Base-by-base conservation (phyloP, 1,284 basidiomycete species). In the Apiotrichum sp. region DNA sequence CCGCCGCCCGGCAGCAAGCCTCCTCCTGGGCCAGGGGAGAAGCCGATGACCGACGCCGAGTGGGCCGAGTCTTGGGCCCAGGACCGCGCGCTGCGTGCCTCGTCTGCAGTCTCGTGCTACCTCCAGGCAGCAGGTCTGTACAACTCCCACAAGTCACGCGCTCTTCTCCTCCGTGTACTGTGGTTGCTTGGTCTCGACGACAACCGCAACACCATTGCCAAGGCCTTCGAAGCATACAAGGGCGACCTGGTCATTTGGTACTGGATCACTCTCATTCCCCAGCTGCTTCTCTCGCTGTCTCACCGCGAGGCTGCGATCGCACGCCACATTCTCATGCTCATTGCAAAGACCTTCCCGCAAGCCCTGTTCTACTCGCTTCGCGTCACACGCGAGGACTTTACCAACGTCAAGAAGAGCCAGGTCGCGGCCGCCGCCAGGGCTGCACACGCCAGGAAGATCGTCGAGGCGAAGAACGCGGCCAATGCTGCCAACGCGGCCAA, bases 141-240 rank as follows among this genome's bases (percentile, higher is more conserved):
- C 81, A 97, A 96, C 80, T 96, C 82, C 70, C 85, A 86, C 61
- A 98, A 98, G 78, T 89, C 89, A 64, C 85, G 96, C 55, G 92
- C 93, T 44, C 79, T 98, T 10, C 84, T 98, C 48, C 85, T 90
- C 35, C 86, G 97, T 2, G 87, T 98, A 6, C 80, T 98, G 13
- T 99, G 96, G 96, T 79, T 99, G n/a, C 81, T 99, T 46, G 92
- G 90, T 66, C 81, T 97, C 39, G 96, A 99, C 72, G 95, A 99
- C 66, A 80, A 77, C 31, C 79, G 80, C 33, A 79, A 78, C 49
- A 74, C 71, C 16, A 88, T 98, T 55, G 87, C 89, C 31, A 85
- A 87, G 59, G 89, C 92, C 1, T 98, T 98, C 69, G 95, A 98
- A 68, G 87, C 85, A 41, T 98, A 96, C 79, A 95, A 93, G 73